Evolutionary conservation across 176 grass and related monocot species (phyloP).

Genomic region (Poa pratensis): DNA sequence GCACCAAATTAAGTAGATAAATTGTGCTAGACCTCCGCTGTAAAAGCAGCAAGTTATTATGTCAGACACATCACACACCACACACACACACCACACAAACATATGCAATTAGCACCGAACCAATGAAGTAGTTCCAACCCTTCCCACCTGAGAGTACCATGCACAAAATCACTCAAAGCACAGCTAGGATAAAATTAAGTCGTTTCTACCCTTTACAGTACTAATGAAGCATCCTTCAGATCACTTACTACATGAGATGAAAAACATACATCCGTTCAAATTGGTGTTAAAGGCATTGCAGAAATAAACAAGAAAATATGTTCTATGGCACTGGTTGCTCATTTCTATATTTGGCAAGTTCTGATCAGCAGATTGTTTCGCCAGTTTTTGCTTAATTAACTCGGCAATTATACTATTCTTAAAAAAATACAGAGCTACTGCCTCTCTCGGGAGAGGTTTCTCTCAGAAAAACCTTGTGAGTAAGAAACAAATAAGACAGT

Average conservation of each 20-base stretch:
- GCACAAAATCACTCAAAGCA: not conserved
- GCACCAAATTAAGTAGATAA: not conserved
- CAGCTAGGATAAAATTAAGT: not conserved
- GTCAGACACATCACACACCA: not conserved
- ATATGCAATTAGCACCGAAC: not conserved
- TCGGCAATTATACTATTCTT: not conserved
- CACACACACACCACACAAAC: not conserved
- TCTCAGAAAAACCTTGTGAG: not conserved
- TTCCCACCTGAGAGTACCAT: not conserved
- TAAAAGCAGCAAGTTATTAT: not conserved
- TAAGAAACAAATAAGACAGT: slow-evolving; percentile 22
- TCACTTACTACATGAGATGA: not conserved
- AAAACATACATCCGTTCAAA: not conserved
- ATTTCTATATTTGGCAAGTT: not conserved
- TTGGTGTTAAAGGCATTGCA: not conserved
- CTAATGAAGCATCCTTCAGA: not conserved
- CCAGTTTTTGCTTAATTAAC: not conserved
- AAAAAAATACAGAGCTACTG: not conserved
- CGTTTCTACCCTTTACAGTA: not conserved
- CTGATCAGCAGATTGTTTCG: not conserved
- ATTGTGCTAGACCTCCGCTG: not conserved
- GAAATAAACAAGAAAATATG: not conserved
- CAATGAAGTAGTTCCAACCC: not conserved
- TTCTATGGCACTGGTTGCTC: not conserved
- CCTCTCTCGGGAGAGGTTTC: not conserved